These are phyloP conservation scores for Nicotiana paniculata DNA, from an alignment of 257 asterid species.

Conservation along the genomic window DNA sequence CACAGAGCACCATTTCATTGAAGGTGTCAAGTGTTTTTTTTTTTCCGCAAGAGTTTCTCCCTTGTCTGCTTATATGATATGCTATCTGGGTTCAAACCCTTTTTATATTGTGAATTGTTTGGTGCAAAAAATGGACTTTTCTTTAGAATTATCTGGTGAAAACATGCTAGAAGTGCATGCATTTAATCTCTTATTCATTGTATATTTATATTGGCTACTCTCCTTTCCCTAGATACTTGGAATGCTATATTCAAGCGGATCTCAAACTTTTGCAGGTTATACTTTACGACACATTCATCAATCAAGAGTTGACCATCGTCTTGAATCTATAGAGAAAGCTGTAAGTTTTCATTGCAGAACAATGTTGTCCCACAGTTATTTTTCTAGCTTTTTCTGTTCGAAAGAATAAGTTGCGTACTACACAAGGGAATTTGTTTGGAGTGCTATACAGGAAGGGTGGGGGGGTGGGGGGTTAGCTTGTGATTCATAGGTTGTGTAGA, in stretches of 20 bases:
- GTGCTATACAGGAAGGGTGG: not conserved
- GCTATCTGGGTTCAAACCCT: not conserved
- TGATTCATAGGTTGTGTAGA: not conserved
- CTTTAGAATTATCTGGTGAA: not conserved
- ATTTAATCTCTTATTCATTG: not conserved
- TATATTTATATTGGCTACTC: not conserved
- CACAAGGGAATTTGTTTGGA: not conserved
- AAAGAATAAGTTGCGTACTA: not conserved
- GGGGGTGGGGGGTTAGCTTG: not conserved
- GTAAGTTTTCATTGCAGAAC: constrained; percentile 40
- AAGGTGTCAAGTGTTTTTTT: not conserved
- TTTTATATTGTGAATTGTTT: not conserved
- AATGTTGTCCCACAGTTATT: not conserved
- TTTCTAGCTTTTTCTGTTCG: not conserved
- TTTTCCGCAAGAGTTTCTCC: not conserved
- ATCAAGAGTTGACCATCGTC: constrained; percentile 68
- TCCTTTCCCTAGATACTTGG: not conserved
- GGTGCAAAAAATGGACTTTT: not conserved
- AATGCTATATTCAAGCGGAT: not conserved
- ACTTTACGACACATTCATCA: constrained; percentile 64
- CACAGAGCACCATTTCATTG: not conserved
- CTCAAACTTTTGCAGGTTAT: constrained; percentile 54
- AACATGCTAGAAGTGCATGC: not conserved
- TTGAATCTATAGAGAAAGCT: constrained; percentile 72
- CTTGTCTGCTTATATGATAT: not conserved